These are phyloP conservation scores for Rhytidiadelphus loreus DNA, from an alignment of 225 moss, liverwort and hornwort genomes.

Conservation along the genomic window DNA sequence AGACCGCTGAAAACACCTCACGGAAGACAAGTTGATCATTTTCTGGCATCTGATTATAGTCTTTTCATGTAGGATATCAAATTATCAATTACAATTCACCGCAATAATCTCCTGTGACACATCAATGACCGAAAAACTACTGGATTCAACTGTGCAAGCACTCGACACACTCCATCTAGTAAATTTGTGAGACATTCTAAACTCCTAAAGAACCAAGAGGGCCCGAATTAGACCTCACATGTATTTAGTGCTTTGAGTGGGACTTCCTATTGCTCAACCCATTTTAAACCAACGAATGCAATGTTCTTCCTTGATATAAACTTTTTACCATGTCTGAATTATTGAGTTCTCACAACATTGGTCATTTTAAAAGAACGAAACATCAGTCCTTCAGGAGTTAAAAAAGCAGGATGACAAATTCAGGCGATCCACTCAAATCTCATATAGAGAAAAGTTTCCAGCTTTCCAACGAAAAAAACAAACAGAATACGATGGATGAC, in stretches of 20 bases:
- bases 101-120: background rate
- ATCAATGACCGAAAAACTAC: background rate
- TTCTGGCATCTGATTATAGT: background rate
- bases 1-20: background rate
- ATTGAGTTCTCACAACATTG: background rate
- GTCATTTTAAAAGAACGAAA: background rate
- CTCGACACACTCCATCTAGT: background rate
- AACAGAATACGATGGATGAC: background rate
- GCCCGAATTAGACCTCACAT: background rate
- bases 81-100: background rate
- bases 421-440: background rate
- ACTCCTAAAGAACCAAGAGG: background rate
- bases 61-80: background rate
- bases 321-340: background rate
- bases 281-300: background rate
- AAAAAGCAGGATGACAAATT: background rate
- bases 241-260: too few species aligned
- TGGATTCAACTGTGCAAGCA: background rate
- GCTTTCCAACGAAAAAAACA: too few species aligned
- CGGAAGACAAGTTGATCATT: background rate
- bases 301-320: background rate
- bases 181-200: background rate
- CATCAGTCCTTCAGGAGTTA: background rate
- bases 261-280: background rate
- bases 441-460: background rate